These are phyloP conservation scores for Gyromitra esculenta DNA, from an alignment of 2,329 filamentous ascomycete species.

Conservation along the genomic window DNA sequence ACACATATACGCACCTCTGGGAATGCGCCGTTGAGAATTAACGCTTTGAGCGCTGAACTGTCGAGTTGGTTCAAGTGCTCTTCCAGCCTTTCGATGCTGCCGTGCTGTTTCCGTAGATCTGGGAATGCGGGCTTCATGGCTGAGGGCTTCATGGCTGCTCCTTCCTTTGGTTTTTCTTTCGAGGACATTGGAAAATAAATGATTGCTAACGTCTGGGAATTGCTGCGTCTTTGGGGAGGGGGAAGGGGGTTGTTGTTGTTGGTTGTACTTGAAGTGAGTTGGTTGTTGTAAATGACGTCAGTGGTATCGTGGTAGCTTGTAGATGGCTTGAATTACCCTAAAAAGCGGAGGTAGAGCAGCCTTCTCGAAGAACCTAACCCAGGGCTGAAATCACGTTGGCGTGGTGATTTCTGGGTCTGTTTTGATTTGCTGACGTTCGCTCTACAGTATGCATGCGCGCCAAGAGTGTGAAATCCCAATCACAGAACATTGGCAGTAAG, in stretches of 20 bases:
- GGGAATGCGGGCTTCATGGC: conserved; percentile 14
- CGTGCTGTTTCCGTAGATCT: conserved; percentile 13
- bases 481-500: neutral
- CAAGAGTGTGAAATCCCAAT: neutral
- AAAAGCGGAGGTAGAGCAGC: neutral
- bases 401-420: neutral
- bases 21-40: conserved; percentile 37
- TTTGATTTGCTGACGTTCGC: neutral
- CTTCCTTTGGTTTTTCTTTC: neutral
- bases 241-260: too few relatives aligned
- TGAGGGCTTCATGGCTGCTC: neutral
- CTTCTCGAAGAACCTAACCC: neutral
- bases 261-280: too few relatives aligned
- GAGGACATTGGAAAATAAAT: neutral
- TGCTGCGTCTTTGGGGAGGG: neutral
- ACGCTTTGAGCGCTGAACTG: conserved; percentile 7
- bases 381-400: neutral
- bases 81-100: conserved; percentile 1
- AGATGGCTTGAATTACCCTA: neutral
- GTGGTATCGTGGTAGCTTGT: neutral
- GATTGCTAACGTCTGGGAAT: neutral
- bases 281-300: neutral
- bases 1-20: conserved; percentile 15
- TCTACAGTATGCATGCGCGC: neutral
- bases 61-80: conserved; percentile 20